Base-by-base conservation (phyloP, 805 yeast species). In the Maudiozyma pseudohumilis region DNA sequence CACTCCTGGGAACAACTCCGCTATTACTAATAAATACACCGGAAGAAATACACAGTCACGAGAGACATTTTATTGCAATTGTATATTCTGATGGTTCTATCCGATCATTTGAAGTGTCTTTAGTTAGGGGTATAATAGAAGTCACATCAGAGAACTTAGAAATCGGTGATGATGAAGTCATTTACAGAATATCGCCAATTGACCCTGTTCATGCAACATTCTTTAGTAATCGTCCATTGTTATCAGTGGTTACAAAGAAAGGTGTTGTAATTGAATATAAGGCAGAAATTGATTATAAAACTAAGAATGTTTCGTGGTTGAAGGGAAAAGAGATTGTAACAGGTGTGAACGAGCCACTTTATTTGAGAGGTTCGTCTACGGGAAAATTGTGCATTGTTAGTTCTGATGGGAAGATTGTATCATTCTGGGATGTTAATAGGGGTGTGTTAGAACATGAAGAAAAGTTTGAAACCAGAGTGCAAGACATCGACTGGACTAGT, bases 401-500 rank as follows among this genome's bases (percentile, higher is more conserved):
- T 54, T 65, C 65, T 13, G 40, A 63, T 1, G 72, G 74, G 5
- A 60, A 60, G 29, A 61, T 63, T 28, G 56, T 89, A 29, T 64
- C 79, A 0, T 74, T 88, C n/a, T 89, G 95, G 94, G 94, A 87
- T 56, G 64, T 79, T 26, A 69, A 68, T 32, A 66, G 78, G 22
- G 74, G 78, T 4, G 75, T 82, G 1, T 59, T 84, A 37, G 95
- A 83, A 52, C 81, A 73, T 47, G 66, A 66, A 34, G 69, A 65
- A 39, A 36, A 40, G 1, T 69, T 66, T 43, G 56, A 55, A 0
- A 69, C 56, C 9, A 39, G 43, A 12, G 75, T 87, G 6, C 58
- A 67, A 18, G 96, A 87, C 55, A 64, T 88, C 20, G 96, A 88
- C 59, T 88, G 96, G 96, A 82, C 95, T 0, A 72, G 80, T 37